Evolutionary conservation across 2,329 filamentous ascomycete genomes (phyloP).

Genomic region (Rutstroemia sp.): DNA sequence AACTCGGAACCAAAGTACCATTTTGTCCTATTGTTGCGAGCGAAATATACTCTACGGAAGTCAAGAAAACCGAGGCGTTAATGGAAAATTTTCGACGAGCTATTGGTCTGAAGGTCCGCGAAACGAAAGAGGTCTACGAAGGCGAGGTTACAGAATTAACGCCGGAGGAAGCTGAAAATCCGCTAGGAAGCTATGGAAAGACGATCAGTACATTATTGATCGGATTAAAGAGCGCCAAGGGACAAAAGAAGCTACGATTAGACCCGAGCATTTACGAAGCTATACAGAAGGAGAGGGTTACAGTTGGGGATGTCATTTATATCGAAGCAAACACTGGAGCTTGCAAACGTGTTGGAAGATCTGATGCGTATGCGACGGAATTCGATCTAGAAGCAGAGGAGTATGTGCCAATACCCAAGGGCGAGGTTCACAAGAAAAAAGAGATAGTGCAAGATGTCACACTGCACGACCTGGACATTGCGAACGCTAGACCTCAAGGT

Average conservation of each 20-base stretch:
- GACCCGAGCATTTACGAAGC: slow-evolving; percentile 99
- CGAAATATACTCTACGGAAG: slow-evolving; percentile 95
- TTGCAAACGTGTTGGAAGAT: slow-evolving; percentile 92
- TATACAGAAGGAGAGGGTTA: slow-evolving; percentile 95
- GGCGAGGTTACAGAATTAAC: slow-evolving; percentile 97
- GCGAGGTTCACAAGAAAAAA: slow-evolving; percentile 99
- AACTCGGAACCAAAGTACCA: slow-evolving; percentile 94
- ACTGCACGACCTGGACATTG: slow-evolving; percentile 91
- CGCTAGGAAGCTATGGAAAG: slow-evolving; percentile 90
- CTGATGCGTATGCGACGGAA: slow-evolving; percentile 94
- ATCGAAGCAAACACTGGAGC: slow-evolving; percentile 98
- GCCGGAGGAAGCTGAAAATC: slow-evolving; percentile 96
- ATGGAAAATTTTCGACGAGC: slow-evolving; percentile 99
- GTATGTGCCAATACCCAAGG: slow-evolving; percentile 97
- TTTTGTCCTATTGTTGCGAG: slow-evolving; percentile 98
- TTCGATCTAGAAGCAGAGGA: slow-evolving; percentile 98
- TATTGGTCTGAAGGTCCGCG: slow-evolving; percentile 92
- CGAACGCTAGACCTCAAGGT: slow-evolving; percentile 89
- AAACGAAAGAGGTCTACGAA: slow-evolving; percentile 99
- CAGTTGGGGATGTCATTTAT: slow-evolving; percentile 95
- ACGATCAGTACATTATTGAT: slow-evolving; percentile 95
- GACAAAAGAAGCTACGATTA: slow-evolving; percentile 93
- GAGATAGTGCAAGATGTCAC: slow-evolving; percentile 99
- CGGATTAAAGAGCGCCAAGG: slow-evolving; percentile 88
- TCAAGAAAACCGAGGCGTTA: slow-evolving; percentile 98